Conservation (phyloP, 1,284 basidiomycete species). For the Rhodotorula sp. region DNA sequence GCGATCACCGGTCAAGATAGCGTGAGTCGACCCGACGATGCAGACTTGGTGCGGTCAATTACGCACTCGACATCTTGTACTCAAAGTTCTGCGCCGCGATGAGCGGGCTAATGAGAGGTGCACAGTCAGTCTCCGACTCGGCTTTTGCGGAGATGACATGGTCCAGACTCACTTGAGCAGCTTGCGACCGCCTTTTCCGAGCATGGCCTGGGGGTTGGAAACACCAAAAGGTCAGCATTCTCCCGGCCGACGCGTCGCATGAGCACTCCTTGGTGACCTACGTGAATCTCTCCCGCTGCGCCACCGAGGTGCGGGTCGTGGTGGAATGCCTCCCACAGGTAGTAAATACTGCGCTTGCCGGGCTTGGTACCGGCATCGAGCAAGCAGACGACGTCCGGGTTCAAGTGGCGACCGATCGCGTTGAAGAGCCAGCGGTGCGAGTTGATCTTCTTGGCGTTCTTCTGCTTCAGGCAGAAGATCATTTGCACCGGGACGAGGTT, state of each 20-base stretch:
- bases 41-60: constrained; percentile 47
- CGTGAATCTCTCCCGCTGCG: constrained; percentile 68
- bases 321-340: constrained; percentile 95
- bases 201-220: constrained; percentile 63
- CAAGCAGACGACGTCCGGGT: constrained; percentile 87
- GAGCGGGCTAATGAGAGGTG: constrained; percentile 58
- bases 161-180: constrained; percentile 65
- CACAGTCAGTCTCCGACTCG: not conserved
- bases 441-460: constrained; percentile 96
- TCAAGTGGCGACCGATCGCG: constrained; percentile 79
- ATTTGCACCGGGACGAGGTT: constrained; percentile 93
- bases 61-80: constrained; percentile 78
- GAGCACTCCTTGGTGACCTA: not conserved
- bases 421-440: constrained; percentile 95
- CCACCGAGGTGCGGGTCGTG: constrained; percentile 79
- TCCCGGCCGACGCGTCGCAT: accelerated
- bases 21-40: not conserved
- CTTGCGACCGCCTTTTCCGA: constrained; percentile 78
- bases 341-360: constrained; percentile 93
- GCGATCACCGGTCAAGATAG: not conserved
- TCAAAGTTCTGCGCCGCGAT: constrained; percentile 97
- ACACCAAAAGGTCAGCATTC: constrained; percentile 47
- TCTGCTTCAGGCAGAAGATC: constrained; percentile 91
- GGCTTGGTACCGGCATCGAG: constrained; percentile 95
- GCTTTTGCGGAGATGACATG: too few relatives aligned